A percentile compares a stretch with the other conserved stretches of the same genome.
Evolutionary conservation across 202 grass and related monocot species (phyloP).

Genomic region (Hordeum pubiflorum): DNA sequence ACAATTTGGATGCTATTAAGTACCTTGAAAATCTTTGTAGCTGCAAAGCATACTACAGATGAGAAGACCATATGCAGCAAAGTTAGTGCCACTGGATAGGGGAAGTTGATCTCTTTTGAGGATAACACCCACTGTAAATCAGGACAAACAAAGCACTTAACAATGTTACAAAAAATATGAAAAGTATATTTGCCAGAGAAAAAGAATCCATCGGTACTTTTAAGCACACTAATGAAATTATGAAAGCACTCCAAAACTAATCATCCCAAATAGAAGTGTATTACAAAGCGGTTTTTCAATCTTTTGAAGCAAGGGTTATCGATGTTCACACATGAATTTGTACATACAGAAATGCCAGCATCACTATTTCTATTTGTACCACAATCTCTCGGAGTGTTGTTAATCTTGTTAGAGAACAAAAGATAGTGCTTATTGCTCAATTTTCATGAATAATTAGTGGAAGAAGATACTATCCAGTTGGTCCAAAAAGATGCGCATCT

Average conservation of each 20-base stretch:
- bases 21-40: constrained; percentile 97
- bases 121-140: constrained; percentile 86
- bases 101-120: constrained; percentile 94
- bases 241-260: background rate
- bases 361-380: background rate
- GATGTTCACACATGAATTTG: background rate
- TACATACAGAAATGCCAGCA: background rate
- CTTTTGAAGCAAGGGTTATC: background rate
- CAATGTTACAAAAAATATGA: background rate
- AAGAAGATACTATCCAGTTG: background rate
- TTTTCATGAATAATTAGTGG: background rate
- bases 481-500: background rate
- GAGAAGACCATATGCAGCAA: constrained; percentile 97
- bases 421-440: background rate
- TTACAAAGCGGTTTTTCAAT: background rate
- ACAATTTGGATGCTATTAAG: background rate
- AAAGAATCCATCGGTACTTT: background rate
- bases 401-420: background rate
- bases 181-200: background rate
- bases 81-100: constrained; percentile 96
- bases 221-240: background rate
- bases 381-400: background rate
- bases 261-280: background rate
- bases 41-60: constrained; percentile 75
- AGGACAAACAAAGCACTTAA: constrained; percentile 21